phyloP scores from a whole-genome alignment of 768 basidiomycete genomes.

The Lactarius psammicola region DNA sequence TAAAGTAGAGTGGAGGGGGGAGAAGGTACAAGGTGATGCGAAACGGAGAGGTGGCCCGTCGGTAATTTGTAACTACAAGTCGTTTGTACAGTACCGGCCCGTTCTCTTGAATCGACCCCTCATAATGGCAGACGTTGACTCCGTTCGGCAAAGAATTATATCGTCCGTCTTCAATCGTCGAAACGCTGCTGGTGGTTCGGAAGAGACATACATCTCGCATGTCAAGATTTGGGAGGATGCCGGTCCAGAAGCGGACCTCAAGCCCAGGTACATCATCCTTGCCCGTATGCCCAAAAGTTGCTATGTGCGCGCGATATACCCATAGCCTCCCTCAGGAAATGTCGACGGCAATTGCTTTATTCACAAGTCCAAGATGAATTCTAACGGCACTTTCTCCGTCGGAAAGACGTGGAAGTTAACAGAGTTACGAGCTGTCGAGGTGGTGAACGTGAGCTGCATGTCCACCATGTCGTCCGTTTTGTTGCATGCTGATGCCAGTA shows the following conservation, averaged over 20 bases:
- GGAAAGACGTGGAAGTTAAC: conserved; percentile 93
- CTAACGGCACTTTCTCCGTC: conserved; percentile 91
- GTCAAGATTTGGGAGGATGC: conserved; percentile 94
- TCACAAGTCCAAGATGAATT: conserved; percentile 96
- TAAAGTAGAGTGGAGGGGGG: conserved; percentile 87
- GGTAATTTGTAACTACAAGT: not conserved
- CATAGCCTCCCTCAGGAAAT: conserved; percentile 46
- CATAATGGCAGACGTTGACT: conserved; percentile 44
- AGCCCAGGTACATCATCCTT: conserved; percentile 87
- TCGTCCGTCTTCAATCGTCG: conserved; percentile 78
- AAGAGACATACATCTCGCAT: conserved; percentile 83
- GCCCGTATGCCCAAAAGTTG: conserved; percentile 65
- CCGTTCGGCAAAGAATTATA: conserved; percentile 70
- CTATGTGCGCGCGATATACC: conserved; percentile 10
- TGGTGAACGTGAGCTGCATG: conserved; percentile 39
- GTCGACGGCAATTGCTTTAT: conserved; percentile 65
- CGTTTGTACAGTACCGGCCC: conserved; percentile 6
- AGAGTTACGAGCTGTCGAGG: conserved; percentile 79
- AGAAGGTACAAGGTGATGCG: conserved; percentile 65
- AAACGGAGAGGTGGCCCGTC: conserved; percentile 53
- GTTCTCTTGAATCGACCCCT: conserved; percentile 5
- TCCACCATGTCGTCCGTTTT: conserved; percentile 5
- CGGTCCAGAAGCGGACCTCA: conserved; percentile 62
- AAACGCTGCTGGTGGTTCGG: conserved; percentile 58
- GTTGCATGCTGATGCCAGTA: not conserved